These are phyloP conservation scores for Ophiocordyceps camponoti-floridani DNA, from an alignment of 2,329 filamentous ascomycete genomes.

Conservation along the genomic window DNA sequence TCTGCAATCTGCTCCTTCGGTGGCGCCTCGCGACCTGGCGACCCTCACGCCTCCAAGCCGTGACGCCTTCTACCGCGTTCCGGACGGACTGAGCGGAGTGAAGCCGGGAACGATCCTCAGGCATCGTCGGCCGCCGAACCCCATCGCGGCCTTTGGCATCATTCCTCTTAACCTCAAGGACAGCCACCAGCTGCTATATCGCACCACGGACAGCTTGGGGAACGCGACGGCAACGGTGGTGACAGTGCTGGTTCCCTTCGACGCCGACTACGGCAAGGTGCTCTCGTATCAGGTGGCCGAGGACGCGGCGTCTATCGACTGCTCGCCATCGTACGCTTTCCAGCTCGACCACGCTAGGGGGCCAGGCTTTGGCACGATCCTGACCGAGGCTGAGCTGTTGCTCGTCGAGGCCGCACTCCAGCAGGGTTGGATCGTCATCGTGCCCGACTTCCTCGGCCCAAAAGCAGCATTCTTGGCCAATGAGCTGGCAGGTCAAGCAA, in stretches of 20 bases:
- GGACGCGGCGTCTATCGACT: constrained; percentile 19
- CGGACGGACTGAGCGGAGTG: constrained; percentile 3
- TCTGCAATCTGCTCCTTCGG: too few relatives aligned
- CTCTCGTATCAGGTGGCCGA: constrained; percentile 24
- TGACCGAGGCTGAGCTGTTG: constrained; percentile 7
- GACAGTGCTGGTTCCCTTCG: constrained; percentile 18
- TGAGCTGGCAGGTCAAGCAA: constrained; percentile 20
- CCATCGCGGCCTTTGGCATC: constrained; percentile 6
- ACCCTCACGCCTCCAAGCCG: constrained; percentile 3
- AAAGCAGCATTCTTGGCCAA: constrained; percentile 23
- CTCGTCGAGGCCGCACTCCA: constrained; percentile 13
- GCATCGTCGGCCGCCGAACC: constrained; percentile 5
- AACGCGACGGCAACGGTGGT: constrained; percentile 18
- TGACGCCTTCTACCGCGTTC: constrained; percentile 9
- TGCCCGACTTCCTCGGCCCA: constrained; percentile 28
- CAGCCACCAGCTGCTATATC: constrained; percentile 18
- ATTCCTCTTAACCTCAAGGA: constrained; percentile 5
- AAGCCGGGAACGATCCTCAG: constrained; percentile 7
- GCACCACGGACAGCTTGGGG: constrained; percentile 17
- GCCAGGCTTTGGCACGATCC: constrained; percentile 15
- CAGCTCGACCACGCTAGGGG: constrained; percentile 4
- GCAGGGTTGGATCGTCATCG: constrained; percentile 26
- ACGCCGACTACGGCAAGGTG: constrained; percentile 10
- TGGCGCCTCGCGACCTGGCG: not conserved
- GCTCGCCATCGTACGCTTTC: constrained; percentile 10